Base-by-base conservation (phyloP, 306 rosid species). In the Adenanthera pavonina region DNA sequence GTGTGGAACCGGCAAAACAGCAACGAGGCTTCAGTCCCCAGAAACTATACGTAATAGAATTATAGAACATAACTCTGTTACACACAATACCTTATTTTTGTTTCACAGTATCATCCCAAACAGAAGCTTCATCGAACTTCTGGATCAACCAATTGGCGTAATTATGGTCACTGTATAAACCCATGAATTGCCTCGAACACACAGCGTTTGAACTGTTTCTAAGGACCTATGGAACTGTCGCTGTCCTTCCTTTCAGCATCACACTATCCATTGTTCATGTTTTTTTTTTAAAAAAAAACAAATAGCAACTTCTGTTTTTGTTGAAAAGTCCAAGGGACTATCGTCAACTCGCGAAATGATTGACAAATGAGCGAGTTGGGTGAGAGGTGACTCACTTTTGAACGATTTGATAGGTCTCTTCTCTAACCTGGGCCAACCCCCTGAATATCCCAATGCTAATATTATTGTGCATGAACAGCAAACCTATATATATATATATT, bases 371-470 rank as follows among this genome's bases (percentile, higher is more conserved):
- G 15, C 43, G 76, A 78, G 67, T n/a, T 78, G 81, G 72, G 74
- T 35, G 38, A 54, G 34, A 15, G 25, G 12, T 44, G 38, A 69
- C 38, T 19, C 48, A n/a, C 84, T 66, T 80, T 64, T 83, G 40
- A 72, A 66, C 15, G 72, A 83, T 80, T 80, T 72, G 87, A 86
- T 75, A 56, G 30, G 46, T 49, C 17, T 69, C 74, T 53, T 70
- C 57, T 49, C 72, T 69, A 66, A 52, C 36, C 54, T 56, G 53
- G 75, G n/a, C 84, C 72, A 79, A 75, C 76, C 79, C 72, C 41
- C 51, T 69, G 14, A 30, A 33, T 81, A 80, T 72, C 12, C 34
- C 79, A 19, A 65, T 15, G 16, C 15, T 8, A 6, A 1, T 68
- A 10, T 59, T 68, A 10, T 59, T 59, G 53, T 41, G 34, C 74